Evolutionary conservation across 352 stramenopile genomes (phyloP).

Genomic region (Globisporangium middletonii): DNA sequence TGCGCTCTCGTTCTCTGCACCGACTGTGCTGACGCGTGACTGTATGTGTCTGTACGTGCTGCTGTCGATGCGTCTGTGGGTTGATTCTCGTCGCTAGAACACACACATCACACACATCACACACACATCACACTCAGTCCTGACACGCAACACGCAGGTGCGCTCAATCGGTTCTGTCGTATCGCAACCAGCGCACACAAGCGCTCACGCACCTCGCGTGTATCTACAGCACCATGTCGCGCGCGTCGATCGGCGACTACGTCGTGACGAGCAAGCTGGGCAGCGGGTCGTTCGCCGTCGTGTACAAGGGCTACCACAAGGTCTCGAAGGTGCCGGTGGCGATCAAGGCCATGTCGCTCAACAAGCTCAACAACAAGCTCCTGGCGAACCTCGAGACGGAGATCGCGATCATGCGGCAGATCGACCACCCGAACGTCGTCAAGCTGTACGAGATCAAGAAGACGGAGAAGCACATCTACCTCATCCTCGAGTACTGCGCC

Average conservation of each 20-base stretch:
- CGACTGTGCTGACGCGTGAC: too few species aligned
- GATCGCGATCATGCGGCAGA: constrained; percentile 94
- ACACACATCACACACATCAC: too few species aligned
- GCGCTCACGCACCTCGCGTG: too few species aligned
- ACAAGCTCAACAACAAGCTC: constrained; percentile 94
- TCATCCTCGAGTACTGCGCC: constrained; percentile 95
- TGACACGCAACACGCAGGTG: too few species aligned
- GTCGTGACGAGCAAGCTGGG: constrained; percentile 88
- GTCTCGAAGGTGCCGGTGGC: constrained; percentile 73
- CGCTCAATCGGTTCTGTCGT: too few species aligned
- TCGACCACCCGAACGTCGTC: constrained; percentile 95
- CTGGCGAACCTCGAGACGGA: constrained; percentile 95
- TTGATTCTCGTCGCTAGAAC: too few species aligned
- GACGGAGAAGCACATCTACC: constrained; percentile 93
- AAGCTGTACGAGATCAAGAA: constrained; percentile 96
- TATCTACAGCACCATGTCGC: constrained; percentile 12
- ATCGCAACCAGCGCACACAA: too few species aligned
- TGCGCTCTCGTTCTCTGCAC: too few species aligned
- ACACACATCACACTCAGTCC: too few species aligned
- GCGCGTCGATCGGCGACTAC: constrained; percentile 80
- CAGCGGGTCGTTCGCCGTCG: constrained; percentile 91
- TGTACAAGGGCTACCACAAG: constrained; percentile 82
- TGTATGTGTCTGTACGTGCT: too few species aligned
- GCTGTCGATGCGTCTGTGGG: too few species aligned
- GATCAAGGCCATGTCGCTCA: constrained; percentile 93